Conservation (phyloP, 352 stramenopile species). For the Elongisporangium prolatum region DNA sequence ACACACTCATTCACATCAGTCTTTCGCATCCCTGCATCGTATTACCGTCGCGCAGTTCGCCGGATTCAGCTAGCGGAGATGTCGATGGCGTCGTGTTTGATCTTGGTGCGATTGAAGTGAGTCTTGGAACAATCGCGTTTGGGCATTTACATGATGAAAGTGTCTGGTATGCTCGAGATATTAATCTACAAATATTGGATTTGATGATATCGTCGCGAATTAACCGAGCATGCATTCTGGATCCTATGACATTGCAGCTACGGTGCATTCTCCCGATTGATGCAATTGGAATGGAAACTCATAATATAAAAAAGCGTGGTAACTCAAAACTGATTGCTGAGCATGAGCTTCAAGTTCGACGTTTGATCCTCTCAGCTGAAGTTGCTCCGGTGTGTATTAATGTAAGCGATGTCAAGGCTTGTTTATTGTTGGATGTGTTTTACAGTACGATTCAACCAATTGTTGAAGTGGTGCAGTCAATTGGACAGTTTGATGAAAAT, state of each 20-base stretch:
- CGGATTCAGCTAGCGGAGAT: constrained; percentile 7
- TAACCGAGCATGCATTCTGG: constrained; percentile 23
- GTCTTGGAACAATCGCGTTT: constrained; percentile 13
- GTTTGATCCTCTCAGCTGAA: neutral
- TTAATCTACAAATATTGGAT: constrained; percentile 1
- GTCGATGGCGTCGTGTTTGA: constrained; percentile 41
- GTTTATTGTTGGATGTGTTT: constrained; percentile 28
- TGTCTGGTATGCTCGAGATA: constrained; percentile 1
- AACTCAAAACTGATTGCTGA: constrained; percentile 1
- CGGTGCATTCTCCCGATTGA: constrained; percentile 12
- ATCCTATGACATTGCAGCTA: constrained; percentile 31
- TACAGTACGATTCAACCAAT: constrained; percentile 28
- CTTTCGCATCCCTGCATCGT: constrained; percentile 43
- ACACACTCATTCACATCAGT: constrained; percentile 8
- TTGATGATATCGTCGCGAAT: constrained; percentile 13
- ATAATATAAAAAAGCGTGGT: constrained; percentile 8
- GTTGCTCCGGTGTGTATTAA: constrained; percentile 37
- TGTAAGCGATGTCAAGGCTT: constrained; percentile 37
- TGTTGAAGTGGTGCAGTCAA: neutral
- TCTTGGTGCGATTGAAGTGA: constrained; percentile 35
- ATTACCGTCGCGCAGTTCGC: constrained; percentile 26
- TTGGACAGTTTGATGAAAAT: neutral
- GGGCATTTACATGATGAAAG: neutral
- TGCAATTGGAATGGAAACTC: constrained; percentile 1
- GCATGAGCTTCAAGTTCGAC: neutral